A percentile compares a stretch with the other conserved stretches of the same genome.
These are phyloP conservation scores for Alternaria ventricosa DNA, from an alignment of 2,329 filamentous ascomycete genomes.

Conservation along the genomic window DNA sequence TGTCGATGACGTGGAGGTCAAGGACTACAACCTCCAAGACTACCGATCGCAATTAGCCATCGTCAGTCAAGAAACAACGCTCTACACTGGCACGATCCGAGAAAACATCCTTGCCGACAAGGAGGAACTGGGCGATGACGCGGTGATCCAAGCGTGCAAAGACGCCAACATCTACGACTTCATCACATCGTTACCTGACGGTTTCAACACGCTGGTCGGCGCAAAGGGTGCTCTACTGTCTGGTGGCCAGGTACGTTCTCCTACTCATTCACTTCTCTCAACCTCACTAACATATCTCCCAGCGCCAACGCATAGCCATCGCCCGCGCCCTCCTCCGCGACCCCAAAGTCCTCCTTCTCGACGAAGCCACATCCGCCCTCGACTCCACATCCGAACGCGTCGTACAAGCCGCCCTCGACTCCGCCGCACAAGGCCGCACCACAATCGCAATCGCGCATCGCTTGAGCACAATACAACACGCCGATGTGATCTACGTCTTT, in stretches of 20 bases:
- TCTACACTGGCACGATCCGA: slow-evolving; percentile 90
- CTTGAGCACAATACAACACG: slow-evolving; percentile 90
- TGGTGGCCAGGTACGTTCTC: slow-evolving; percentile 66
- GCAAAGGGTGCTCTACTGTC: slow-evolving; percentile 70
- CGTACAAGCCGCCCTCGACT: slow-evolving; percentile 80
- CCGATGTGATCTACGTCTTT: slow-evolving; percentile 96
- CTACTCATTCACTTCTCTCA: no score
- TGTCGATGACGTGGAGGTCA: slow-evolving; percentile 84
- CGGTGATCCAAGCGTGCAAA: slow-evolving; percentile 78
- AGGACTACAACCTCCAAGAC: slow-evolving; percentile 75
- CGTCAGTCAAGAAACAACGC: slow-evolving; percentile 93
- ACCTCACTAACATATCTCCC: neutral
- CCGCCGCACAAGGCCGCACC: slow-evolving; percentile 83
- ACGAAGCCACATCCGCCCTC: slow-evolving; percentile 49
- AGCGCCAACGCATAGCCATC: slow-evolving; percentile 95
- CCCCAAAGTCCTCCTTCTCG: slow-evolving; percentile 74
- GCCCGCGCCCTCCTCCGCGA: slow-evolving; percentile 90
- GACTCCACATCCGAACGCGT: slow-evolving; percentile 67
- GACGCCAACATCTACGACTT: slow-evolving; percentile 59
- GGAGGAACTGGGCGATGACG: slow-evolving; percentile 72
- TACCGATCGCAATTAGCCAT: slow-evolving; percentile 87
- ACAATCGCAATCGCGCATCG: slow-evolving; percentile 95
- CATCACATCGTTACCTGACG: slow-evolving; percentile 60
- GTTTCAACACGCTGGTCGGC: slow-evolving; percentile 84
- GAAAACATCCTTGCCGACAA: slow-evolving; percentile 78